Evolutionary conservation across 78 protist species (phyloP).

Genomic region (Monocercomonoides exilis): DNA sequence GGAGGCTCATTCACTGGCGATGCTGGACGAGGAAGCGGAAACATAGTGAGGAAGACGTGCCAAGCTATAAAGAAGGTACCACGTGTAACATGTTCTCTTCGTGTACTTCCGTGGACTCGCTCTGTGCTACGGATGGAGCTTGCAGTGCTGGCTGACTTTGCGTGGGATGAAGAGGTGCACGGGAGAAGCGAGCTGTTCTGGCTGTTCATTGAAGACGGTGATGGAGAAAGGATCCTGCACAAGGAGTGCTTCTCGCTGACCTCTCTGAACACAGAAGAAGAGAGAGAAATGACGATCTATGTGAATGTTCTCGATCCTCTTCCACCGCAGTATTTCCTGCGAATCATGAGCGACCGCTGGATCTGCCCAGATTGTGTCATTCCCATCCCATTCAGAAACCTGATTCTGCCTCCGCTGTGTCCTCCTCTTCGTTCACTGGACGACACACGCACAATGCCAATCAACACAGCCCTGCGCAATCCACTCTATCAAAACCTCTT

Average conservation of each 20-base stretch:
- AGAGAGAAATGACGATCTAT: constrained; percentile 64
- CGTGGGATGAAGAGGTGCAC: constrained; percentile 69
- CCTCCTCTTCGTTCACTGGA: constrained; percentile 75
- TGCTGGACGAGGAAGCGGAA: too few relatives aligned
- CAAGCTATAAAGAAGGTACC: not conserved
- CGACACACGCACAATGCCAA: constrained; percentile 74
- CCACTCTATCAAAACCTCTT: constrained; percentile 5
- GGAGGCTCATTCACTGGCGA: not conserved
- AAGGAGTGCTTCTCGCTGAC: constrained; percentile 69
- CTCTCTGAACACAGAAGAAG: constrained; percentile 48
- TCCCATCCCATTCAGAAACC: constrained; percentile 81
- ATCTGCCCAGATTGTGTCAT: constrained; percentile 67
- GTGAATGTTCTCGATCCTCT: constrained; percentile 87
- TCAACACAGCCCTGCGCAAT: constrained; percentile 50
- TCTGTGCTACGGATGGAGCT: constrained; percentile 68
- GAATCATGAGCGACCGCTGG: constrained; percentile 78
- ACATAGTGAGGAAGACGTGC: not conserved
- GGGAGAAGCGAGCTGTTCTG: constrained; percentile 69
- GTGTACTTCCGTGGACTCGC: constrained; percentile 87
- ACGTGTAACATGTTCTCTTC: not conserved
- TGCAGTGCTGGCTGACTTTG: constrained; percentile 80
- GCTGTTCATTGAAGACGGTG: constrained; percentile 86
- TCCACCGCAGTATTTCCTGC: constrained; percentile 94
- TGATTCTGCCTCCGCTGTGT: constrained; percentile 76
- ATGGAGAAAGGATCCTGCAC: constrained; percentile 88